A percentile compares a stretch with the other conserved stretches of the same genome.
Conservation (phyloP, 1,284 basidiomycete genomes). For the Fomitiporia mediterranea region DNA sequence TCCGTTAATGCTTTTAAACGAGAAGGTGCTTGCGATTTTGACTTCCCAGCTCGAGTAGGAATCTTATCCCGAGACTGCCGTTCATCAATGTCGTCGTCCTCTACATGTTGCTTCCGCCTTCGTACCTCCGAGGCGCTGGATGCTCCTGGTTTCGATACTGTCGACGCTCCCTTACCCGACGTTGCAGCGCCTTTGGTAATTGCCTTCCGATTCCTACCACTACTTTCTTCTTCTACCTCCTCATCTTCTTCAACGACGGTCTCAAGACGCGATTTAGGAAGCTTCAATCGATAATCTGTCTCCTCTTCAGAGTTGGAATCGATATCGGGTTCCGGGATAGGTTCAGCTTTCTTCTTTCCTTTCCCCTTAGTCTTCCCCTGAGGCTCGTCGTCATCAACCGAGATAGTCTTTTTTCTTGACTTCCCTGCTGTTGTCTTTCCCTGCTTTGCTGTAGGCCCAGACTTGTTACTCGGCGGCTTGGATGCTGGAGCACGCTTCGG, state of each 20-base stretch:
- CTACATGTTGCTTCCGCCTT: not conserved
- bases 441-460: not conserved
- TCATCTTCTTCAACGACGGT: conserved; percentile 4
- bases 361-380: not conserved
- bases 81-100: not conserved
- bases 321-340: not conserved
- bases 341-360: not conserved
- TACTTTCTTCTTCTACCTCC: not conserved
- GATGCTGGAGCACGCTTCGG: not conserved
- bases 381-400: not conserved
- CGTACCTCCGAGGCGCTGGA: not conserved
- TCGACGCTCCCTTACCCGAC: not conserved
- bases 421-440: not conserved
- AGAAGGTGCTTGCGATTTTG: not conserved
- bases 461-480: not conserved
- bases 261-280: not conserved
- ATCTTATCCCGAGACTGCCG: not conserved
- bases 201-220: not conserved
- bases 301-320: not conserved
- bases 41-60: not conserved
- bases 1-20: not conserved
- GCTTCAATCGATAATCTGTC: not conserved
- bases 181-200: not conserved
- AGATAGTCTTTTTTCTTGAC: not conserved
- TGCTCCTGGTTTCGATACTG: not conserved